Base-by-base conservation (phyloP, 2,329 filamentous ascomycete genomes). In the Gaeumannomyces tritici region DNA sequence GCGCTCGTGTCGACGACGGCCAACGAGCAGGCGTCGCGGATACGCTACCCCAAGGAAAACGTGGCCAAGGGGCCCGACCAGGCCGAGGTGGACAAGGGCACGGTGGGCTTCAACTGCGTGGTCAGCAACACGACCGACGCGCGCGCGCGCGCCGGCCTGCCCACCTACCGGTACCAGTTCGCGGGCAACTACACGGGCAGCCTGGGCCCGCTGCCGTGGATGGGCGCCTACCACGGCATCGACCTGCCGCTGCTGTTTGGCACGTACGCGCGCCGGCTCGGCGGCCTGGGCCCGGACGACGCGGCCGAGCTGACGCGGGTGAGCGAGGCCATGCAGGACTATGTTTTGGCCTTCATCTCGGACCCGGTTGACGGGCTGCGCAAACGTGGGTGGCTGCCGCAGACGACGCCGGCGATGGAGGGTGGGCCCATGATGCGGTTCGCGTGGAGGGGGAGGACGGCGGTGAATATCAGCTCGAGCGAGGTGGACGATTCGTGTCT, bases 101-200 rank as follows among this genome's bases (percentile, higher is more conserved):
- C 68, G 12, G 65, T 70, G 6, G 55, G 55, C 8, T 70, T 70
- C 55, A 67, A 67, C n/a, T 70, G 69, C 57, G 62, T 69, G 21
- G 67, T 66, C 2, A 64, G 66, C 61, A 70, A 69, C 62, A 68
- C 69, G 13, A 69, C 68, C 18, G 62, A 64, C 12, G 60, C 57
- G 29, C 61, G 68, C 31, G 62, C 63, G 0, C 9, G 27, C 33
- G 59, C 55, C 11, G 62, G 63, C 11, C 57, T 69, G 59, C 71
- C 65, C 47, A 77, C 75, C 0, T 77, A 76, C 63, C 72, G 75
- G 26, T 78, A 77, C 64, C 71, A 75, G 60, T 77, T 77, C 58
- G 70, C 71, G 8, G 75, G 75, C 6, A 77, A 76, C 62, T 77
- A 74, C 62, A 70, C 69, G 24, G 42, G 42, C 7, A 75, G 74